Conservation (phyloP, 2,329 filamentous ascomycete species). For the Colletotrichum sojae region DNA sequence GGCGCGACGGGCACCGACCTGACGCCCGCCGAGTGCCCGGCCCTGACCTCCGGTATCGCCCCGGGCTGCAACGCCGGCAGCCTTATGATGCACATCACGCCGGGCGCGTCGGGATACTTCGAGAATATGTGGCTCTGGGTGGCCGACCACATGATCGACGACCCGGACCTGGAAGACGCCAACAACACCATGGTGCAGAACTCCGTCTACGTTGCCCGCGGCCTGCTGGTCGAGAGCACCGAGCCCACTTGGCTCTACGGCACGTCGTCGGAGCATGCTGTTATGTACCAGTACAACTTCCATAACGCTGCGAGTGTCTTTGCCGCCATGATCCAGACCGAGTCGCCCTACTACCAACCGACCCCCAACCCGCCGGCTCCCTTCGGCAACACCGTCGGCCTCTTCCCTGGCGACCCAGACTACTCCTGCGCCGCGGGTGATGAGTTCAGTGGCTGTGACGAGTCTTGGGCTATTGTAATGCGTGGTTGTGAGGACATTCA, state of each 20-base stretch:
- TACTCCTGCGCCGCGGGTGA: slow-evolving; percentile 37
- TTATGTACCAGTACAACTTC: slow-evolving; percentile 68
- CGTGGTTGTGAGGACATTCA: slow-evolving; percentile 39
- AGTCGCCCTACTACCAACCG: slow-evolving; percentile 73
- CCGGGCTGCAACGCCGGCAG: slow-evolving; percentile 65
- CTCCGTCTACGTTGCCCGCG: slow-evolving; percentile 53
- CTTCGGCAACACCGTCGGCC: slow-evolving; percentile 33
- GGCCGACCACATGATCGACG: slow-evolving; percentile 71
- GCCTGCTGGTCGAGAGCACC: slow-evolving; percentile 52
- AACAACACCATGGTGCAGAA: slow-evolving; percentile 68
- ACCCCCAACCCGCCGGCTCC: slow-evolving; percentile 49
- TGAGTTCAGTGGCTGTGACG: slow-evolving; percentile 42
- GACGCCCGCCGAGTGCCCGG: slow-evolving; percentile 71
- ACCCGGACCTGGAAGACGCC: slow-evolving; percentile 57
- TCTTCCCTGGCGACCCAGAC: slow-evolving; percentile 35
- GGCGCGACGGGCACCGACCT: slow-evolving; percentile 78
- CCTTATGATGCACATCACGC: slow-evolving; percentile 58
- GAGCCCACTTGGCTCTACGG: slow-evolving; percentile 56
- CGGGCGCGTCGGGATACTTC: slow-evolving; percentile 62
- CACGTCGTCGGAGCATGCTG: slow-evolving; percentile 64
- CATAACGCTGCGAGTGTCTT: slow-evolving; percentile 62
- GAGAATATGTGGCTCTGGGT: slow-evolving; percentile 77
- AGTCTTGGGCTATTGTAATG: slow-evolving; percentile 45
- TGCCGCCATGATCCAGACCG: slow-evolving; percentile 77
- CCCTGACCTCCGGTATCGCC: slow-evolving; percentile 59